Base-by-base conservation (phyloP, 2,329 filamentous ascomycete species). In the Fusarium fujikuroi region DNA sequence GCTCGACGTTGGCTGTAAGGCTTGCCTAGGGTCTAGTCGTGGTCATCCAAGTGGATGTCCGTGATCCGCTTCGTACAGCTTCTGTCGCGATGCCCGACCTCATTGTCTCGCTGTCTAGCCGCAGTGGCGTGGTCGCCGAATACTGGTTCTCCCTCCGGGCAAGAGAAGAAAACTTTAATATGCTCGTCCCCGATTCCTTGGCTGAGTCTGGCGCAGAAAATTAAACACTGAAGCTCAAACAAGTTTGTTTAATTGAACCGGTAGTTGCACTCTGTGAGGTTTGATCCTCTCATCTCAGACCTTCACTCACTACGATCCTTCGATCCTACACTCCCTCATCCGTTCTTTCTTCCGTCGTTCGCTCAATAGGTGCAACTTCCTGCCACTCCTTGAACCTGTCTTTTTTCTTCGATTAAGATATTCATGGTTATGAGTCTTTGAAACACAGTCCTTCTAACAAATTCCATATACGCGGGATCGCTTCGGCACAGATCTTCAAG, bases 81-180 rank as follows among this genome's bases (percentile, higher is more conserved):
- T 67, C 58, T 59, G 37, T 75, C 63, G 60, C 73, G 52, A 67
- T 73, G 66, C 34, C 73, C 73, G 56, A 70, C 65, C 50, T 67
- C 54, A 47, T 66, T 46, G 60, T 60, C 52, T 58, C 49, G 52
- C 52, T 73, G 32, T 25, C 44, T 47, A 46, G 60, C 57, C 61
- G 30, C 25, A 52, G 73, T 72, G 67, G 76, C 75, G 68, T 58
- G 28, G 43, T 42, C 52, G 14, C 56, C 63, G 23, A 39, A 53
- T 60, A 69, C 43, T 67, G 23, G 47, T 59, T 16, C 52, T 65
- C 65, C 58, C 59, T 65, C 59, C 67, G 40, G 28, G 42, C 64
- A 47, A 49, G 52, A 58, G 40, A 58, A 49, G 23, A 53, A 73
- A 76, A 69, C 65, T 65, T 66, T 75, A 53, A 60, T 66, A 15